Evolutionary conservation across 2,329 filamentous ascomycete species (phyloP).

Genomic region (Microcera coccophila): DNA sequence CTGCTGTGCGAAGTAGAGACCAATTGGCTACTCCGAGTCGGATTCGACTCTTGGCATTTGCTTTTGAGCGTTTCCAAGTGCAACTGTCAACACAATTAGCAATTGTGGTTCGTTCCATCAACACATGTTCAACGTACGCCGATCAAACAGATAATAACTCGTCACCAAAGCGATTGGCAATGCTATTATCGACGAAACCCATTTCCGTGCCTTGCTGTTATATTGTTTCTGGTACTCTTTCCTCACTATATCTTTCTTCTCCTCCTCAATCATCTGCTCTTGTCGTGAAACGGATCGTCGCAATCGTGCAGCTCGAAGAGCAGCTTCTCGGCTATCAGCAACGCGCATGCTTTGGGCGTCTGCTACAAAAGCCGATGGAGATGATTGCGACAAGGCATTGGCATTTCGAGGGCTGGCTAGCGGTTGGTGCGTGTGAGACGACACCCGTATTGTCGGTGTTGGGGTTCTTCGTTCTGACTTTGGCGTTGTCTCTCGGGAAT

Average conservation of each 20-base stretch:
- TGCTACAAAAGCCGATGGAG: neutral
- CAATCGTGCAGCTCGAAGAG: conserved; percentile 21
- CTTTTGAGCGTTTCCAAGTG: conserved; percentile 30
- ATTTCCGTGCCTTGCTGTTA: conserved; percentile 43
- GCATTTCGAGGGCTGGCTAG: neutral
- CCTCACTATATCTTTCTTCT: conserved; percentile 16
- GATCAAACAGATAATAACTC: conserved; percentile 51
- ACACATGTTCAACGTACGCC: conserved; percentile 35
- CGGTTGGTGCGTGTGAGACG: neutral
- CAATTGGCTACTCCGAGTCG: neutral
- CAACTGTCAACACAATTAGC: conserved; percentile 24
- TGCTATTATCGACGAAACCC: conserved; percentile 46
- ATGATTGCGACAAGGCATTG: neutral
- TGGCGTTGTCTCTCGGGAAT: neutral
- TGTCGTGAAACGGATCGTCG: conserved; percentile 14
- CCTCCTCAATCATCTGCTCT: conserved; percentile 15
- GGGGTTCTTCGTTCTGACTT: neutral
- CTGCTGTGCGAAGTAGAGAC: too few relatives aligned
- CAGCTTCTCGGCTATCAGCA: conserved; percentile 21
- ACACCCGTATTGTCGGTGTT: neutral
- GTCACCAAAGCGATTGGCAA: conserved; percentile 53
- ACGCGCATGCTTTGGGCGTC: conserved; percentile 13
- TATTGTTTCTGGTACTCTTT: conserved; percentile 43
- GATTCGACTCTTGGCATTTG: conserved; percentile 3
- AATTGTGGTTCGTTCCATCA: neutral